Percentiles rank a stretch among this genome's conserved stretches.
phyloP scores from a whole-genome alignment of 495 filamentous ascomycete genomes.

The Neurospora hispaniola region DNA sequence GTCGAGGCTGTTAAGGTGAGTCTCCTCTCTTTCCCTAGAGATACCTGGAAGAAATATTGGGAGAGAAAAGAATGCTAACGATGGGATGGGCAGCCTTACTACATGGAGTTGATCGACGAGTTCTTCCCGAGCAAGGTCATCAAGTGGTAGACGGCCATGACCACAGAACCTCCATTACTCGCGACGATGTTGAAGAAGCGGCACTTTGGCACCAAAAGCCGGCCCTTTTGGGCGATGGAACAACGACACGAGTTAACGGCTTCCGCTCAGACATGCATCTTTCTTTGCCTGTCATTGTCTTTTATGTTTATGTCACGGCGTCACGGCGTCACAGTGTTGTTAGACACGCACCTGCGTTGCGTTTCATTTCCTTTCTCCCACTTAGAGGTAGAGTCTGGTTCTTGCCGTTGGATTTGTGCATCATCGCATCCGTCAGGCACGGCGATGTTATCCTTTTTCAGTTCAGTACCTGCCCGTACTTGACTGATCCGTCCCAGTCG shows the following conservation, averaged over 20 bases:
- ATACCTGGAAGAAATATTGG: not conserved
- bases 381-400: not conserved
- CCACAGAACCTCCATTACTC: not conserved
- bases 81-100: conserved; percentile 52
- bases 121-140: conserved; percentile 70
- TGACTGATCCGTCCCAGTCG: not conserved
- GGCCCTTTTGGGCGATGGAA: not conserved
- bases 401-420: not conserved
- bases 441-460: not conserved
- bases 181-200: not conserved
- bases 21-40: not conserved
- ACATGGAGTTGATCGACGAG: conserved; percentile 73
- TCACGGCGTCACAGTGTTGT: not conserved
- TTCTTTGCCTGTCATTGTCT: not conserved
- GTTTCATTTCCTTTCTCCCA: not conserved
- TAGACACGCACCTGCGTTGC: not conserved
- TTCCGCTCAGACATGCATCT: not conserved
- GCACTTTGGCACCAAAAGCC: not conserved
- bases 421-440: not conserved
- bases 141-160: conserved; percentile 48
- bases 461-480: not conserved
- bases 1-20: conserved; percentile 60
- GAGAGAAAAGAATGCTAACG: not conserved
- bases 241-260: not conserved
- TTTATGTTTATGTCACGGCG: not conserved